Conservation (phyloP, 2,329 filamentous ascomycete genomes). For the Sporothrix inflata region DNA sequence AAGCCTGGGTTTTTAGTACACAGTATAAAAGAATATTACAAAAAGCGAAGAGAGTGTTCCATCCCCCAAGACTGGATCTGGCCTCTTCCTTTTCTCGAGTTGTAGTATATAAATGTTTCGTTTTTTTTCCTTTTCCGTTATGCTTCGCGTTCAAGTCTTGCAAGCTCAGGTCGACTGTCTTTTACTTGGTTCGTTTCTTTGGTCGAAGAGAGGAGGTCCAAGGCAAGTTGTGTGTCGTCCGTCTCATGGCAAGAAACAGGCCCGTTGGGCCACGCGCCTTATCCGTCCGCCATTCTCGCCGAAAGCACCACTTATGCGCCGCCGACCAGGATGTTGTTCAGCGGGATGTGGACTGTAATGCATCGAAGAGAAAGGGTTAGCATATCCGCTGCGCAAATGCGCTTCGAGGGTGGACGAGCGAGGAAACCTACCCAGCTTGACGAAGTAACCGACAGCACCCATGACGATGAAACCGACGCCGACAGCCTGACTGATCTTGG, state of each 20-base stretch:
- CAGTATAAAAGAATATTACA: not conserved
- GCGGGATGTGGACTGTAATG: constrained; percentile 64
- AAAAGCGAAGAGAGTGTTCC: not conserved
- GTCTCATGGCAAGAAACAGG: not conserved
- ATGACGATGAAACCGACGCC: constrained; percentile 72
- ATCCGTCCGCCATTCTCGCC: not conserved
- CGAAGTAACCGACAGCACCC: constrained; percentile 70
- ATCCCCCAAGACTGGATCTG: not conserved
- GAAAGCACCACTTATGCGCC: constrained; percentile 54
- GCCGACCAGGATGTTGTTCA: constrained; percentile 71
- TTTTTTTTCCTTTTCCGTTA: constrained; percentile 6
- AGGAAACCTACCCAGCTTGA: constrained; percentile 64
- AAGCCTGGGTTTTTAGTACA: not conserved
- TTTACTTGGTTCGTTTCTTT: not conserved
- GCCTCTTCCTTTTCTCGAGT: constrained; percentile 6
- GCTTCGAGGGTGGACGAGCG: not conserved
- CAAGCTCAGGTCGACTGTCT: not conserved
- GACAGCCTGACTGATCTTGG: constrained; percentile 60
- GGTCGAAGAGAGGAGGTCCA: not conserved
- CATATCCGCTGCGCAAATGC: not conserved
- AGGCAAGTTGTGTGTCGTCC: not conserved
- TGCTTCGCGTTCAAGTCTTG: not conserved
- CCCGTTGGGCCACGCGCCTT: not conserved
- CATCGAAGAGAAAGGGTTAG: not conserved
- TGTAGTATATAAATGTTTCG: not conserved